Evolutionary conservation across 805 yeast genomes (phyloP), one percentile per base, ranked within the genome.

Genomic region (Candida sphagnicola): DNA sequence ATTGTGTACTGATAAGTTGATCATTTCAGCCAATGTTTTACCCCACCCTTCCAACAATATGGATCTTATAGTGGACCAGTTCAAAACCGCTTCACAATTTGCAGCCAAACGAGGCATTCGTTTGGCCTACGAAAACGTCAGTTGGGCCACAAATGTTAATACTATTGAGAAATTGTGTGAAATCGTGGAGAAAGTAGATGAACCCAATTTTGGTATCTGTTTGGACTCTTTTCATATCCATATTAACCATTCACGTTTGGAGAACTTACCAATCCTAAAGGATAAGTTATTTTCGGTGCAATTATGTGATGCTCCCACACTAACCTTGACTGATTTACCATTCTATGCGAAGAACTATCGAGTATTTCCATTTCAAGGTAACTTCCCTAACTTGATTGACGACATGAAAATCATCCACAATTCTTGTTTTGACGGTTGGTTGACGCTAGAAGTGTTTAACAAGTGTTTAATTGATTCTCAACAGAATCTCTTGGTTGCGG

Each of bases 151-250:
- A 2, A 48, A 53, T 39, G 36, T 45, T 16, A 44, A 40, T 17
- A 42, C 47, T 3, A 40, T 57, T 40, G 47, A 46, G 5, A 38
- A 39, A 12, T 25, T 45, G n/a, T 47, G 50, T 38, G 39, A 42
- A 2, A 33, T 53, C 4, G 50, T 56, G 8, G 32, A 41, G 17
- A 31, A 29, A 16, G 61, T 56, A 4, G 40, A 56, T 40, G 38
- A 39, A 14, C 36, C 38, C 2, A 57, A 57, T 40, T 53, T 57
- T 38, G 62, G 62, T 4, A 29, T 51, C 2, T 56, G 61, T 33
- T 31, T 57, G 28, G 62, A 57, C 37, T 49, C 59, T 3, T 57
- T 51, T 48, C 62, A 57, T 40, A 44, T 53, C n/a, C 44, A 35
- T 16, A 21, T 36, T 11, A 31, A 36, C 18, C 21, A 38, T 5